Evolutionary conservation across 306 rosid species (phyloP).

Genomic region (Quercus variabilis): DNA sequence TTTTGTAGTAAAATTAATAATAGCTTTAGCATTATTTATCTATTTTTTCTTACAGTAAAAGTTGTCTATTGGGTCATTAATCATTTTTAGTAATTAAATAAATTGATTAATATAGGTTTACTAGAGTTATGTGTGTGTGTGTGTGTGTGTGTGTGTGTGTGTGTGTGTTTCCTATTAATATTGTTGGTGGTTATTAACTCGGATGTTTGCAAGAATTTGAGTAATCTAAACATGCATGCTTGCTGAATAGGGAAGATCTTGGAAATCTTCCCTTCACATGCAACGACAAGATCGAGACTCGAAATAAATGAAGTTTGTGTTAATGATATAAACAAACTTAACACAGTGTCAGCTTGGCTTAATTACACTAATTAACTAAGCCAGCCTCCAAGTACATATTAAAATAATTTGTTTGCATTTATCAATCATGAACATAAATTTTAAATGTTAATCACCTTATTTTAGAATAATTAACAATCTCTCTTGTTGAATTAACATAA

Average conservation of each 20-base stretch:
- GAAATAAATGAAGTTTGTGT: background rate
- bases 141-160: too few species aligned
- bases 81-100: too few species aligned
- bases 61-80: too few species aligned
- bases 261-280: conserved; percentile 33
- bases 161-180: too few species aligned
- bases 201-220: conserved; percentile 7
- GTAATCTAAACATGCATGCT: conserved; percentile 17
- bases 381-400: background rate
- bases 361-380: background rate
- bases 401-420: too few species aligned
- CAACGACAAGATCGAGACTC: conserved; percentile 17
- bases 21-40: too few species aligned
- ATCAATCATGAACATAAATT: too few species aligned
- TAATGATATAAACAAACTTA: background rate
- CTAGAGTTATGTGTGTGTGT: too few species aligned
- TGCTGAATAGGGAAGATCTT: conserved; percentile 15
- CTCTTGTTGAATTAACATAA: background rate
- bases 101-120: too few species aligned
- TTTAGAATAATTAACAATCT: background rate
- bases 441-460: background rate
- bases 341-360: background rate
- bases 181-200: background rate
- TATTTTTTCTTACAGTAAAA: too few species aligned
- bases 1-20: too few species aligned